Evolutionary conservation across 768 basidiomycete species (phyloP), one percentile per base, ranked within the genome.

Genomic region (Lactarius quietus): DNA sequence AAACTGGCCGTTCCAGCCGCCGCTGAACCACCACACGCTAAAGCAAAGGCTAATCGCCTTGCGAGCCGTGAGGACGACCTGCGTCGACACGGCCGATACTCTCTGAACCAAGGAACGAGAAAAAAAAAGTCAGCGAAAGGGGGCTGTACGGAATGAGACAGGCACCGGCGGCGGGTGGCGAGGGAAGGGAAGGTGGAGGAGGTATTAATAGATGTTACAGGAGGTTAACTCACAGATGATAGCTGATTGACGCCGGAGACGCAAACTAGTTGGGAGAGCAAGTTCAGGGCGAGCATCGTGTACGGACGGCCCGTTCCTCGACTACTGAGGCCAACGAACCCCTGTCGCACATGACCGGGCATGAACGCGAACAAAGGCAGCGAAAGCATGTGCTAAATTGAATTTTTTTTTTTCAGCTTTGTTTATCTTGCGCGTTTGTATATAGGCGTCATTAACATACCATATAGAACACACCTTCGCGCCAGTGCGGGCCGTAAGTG

Each of bases 1-100:
- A 28, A 93, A 77, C 65, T 85, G 83, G 0, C 72, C 62, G 64
- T 90, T 90, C 84, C 89, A 87, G 6, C 84, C 85, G 66, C 84
- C 86, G 2, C 86, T 86, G 71, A 92, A 93, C 84, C 85, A 92
- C 89, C 89, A 92, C 9, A 95, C 88, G 70, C 88, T 90, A 65
- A 93, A 84, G 69, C 85, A 87, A 26, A 95, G 80, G 67, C 88
- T 90, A 55, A 92, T 74, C 7, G 92, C 92, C 73, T 95, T 95
- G 57, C 93, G 83, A 0, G 86, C 78, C 1, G 92, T 93, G 38
- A 93, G 79, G 20, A 91, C 84, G 48, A 95, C 82, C 70, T 92
- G 92, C 8, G 91, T 92, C 3, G 89, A 89, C 1, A 93, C 88
- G 2, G 88, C 87, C 9, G 90, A 90, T 12, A 91, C 86, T 76